These are phyloP conservation scores for Collybiopsis confluens DNA, from an alignment of 768 basidiomycete species.

Conservation along the genomic window DNA sequence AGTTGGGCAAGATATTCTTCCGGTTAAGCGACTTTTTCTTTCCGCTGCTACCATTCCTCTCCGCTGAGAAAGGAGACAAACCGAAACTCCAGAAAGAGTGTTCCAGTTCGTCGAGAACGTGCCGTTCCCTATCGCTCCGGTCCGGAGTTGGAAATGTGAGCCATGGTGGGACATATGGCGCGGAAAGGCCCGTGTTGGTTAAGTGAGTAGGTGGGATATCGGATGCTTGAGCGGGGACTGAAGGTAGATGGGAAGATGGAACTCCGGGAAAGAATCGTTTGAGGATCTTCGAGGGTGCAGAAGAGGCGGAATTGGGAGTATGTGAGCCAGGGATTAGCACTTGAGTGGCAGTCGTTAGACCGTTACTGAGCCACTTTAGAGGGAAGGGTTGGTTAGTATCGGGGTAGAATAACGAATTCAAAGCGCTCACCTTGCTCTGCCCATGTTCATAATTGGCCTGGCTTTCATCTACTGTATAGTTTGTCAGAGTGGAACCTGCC, in stretches of 20 bases:
- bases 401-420: too few species aligned
- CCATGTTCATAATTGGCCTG: too few species aligned
- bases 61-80: background rate
- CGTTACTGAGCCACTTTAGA: too few species aligned
- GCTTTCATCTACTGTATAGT: too few species aligned
- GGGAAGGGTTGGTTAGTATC: too few species aligned
- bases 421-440: too few species aligned
- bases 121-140: background rate
- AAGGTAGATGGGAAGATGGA: background rate
- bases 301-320: too few species aligned
- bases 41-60: background rate
- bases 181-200: background rate
- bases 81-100: slow-evolving; percentile 2
- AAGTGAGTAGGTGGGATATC: background rate
- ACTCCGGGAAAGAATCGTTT: slow-evolving; percentile 2
- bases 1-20: background rate
- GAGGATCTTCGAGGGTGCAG: too few species aligned
- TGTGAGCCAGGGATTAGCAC: too few species aligned
- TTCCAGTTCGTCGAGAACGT: background rate
- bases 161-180: slow-evolving; percentile 1
- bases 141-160: background rate
- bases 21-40: too few species aligned
- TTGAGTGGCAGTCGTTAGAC: too few species aligned
- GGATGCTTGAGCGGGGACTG: background rate
- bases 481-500: too few species aligned